These are phyloP conservation scores for Cylindrotheca fusiformis DNA, from an alignment of 108 stramenopile species.

Conservation along the genomic window DNA sequence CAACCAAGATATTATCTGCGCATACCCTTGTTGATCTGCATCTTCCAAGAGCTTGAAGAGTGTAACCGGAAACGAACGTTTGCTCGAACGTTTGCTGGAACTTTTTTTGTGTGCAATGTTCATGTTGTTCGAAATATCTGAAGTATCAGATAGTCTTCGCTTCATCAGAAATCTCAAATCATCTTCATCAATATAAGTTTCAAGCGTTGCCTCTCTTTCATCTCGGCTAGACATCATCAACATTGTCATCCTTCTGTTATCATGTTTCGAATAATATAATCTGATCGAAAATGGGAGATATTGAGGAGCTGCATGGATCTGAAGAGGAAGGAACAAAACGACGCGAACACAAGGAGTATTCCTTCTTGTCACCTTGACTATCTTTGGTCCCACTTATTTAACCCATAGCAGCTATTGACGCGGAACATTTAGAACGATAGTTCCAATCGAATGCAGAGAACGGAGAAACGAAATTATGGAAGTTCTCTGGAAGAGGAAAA, in stretches of 20 bases:
- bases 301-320: not conserved
- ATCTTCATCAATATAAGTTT: not conserved
- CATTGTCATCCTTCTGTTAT: not conserved
- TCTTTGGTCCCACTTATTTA: no score
- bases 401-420: not conserved
- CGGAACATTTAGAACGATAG: not conserved
- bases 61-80: constrained; percentile 14
- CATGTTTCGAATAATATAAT: not conserved
- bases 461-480: no score
- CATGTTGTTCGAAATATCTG: not conserved
- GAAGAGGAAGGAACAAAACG: not conserved
- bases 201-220: not conserved
- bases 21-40: constrained; percentile 43
- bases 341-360: not conserved
- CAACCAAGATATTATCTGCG: constrained; percentile 58
- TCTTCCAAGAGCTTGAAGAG: constrained; percentile 52
- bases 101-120: not conserved
- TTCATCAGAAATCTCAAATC: not conserved
- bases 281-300: not conserved
- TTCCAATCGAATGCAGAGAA: no score
- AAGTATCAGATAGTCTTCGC: not conserved
- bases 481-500: no score
- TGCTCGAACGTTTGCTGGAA: not conserved
- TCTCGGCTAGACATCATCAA: not conserved
- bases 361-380: no score